phyloP scores from a whole-genome alignment of 306 rosid species.

The Lathyrus aphaca region DNA sequence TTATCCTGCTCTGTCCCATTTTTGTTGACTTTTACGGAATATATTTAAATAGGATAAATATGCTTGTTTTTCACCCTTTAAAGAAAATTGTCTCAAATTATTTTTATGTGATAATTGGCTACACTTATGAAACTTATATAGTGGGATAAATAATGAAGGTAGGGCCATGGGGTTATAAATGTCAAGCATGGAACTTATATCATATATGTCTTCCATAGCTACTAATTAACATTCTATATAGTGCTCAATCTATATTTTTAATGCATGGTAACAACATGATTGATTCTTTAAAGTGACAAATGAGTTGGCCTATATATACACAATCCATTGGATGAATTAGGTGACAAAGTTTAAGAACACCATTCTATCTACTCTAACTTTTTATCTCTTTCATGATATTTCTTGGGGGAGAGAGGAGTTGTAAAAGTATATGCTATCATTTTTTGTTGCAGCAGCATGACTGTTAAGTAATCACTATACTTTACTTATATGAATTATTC shows the following conservation, averaged over 20 bases:
- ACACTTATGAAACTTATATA: conserved; percentile 35
- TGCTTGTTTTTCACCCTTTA: too few species aligned
- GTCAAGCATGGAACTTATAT: conserved; percentile 43
- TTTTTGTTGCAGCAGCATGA: conserved; percentile 46
- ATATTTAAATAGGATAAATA: too few species aligned
- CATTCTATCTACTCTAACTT: not conserved
- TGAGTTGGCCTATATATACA: not conserved
- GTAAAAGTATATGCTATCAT: conserved; percentile 34
- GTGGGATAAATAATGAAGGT: conserved; percentile 49
- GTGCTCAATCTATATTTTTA: conserved; percentile 37
- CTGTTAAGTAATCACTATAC: conserved; percentile 41
- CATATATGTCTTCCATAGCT: conserved; percentile 38
- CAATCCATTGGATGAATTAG: conserved; percentile 7
- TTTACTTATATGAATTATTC: conserved; percentile 36
- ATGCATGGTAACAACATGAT: conserved; percentile 39
- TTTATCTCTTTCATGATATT: conserved; percentile 20
- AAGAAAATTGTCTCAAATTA: not conserved
- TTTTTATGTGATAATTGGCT: conserved; percentile 31
- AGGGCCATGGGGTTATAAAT: conserved; percentile 54
- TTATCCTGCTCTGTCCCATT: too few species aligned
- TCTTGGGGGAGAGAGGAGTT: not conserved
- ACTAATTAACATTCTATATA: conserved; percentile 31
- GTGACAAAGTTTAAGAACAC: not conserved
- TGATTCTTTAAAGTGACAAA: conserved; percentile 28
- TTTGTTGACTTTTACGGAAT: too few species aligned